Conservation (phyloP, 805 yeast species). For the Cyberlindnera veronae region DNA sequence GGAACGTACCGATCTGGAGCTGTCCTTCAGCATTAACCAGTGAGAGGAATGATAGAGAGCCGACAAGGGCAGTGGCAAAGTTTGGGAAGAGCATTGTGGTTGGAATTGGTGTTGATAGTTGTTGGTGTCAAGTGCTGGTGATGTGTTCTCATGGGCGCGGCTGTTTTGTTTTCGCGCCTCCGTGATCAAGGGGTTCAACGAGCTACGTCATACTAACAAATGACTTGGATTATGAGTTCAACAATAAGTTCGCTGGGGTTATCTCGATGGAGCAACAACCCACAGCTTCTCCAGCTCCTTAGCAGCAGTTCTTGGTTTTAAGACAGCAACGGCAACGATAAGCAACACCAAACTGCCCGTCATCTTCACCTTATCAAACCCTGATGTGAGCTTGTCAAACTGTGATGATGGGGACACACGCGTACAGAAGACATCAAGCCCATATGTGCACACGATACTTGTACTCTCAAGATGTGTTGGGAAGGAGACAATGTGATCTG, state of each 20-base stretch:
- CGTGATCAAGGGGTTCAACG: too few species aligned
- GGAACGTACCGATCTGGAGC: constrained; percentile 12
- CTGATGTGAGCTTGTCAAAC: constrained; percentile 67
- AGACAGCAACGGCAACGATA: constrained; percentile 40
- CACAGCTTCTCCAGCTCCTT: constrained; percentile 44
- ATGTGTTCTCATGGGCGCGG: too few species aligned
- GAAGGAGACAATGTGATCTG: constrained; percentile 37
- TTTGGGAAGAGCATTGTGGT: neutral
- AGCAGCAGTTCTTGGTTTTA: constrained; percentile 54
- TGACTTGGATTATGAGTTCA: too few species aligned
- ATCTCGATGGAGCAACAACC: constrained; percentile 11
- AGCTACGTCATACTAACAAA: too few species aligned
- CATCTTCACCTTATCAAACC: constrained; percentile 66
- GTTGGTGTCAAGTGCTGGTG: too few species aligned
- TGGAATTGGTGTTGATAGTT: neutral
- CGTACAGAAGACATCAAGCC: constrained; percentile 75
- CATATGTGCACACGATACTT: constrained; percentile 60
- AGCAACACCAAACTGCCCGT: constrained; percentile 56
- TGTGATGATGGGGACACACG: constrained; percentile 76
- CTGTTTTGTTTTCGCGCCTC: too few species aligned
- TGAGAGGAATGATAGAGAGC: neutral
- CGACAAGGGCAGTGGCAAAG: neutral
- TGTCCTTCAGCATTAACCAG: constrained; percentile 6
- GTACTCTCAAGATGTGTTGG: constrained; percentile 83
- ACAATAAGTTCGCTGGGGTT: too few species aligned